These are phyloP conservation scores for Malbranchea zuffiana DNA, from an alignment of 2,329 filamentous ascomycete genomes.

Conservation along the genomic window DNA sequence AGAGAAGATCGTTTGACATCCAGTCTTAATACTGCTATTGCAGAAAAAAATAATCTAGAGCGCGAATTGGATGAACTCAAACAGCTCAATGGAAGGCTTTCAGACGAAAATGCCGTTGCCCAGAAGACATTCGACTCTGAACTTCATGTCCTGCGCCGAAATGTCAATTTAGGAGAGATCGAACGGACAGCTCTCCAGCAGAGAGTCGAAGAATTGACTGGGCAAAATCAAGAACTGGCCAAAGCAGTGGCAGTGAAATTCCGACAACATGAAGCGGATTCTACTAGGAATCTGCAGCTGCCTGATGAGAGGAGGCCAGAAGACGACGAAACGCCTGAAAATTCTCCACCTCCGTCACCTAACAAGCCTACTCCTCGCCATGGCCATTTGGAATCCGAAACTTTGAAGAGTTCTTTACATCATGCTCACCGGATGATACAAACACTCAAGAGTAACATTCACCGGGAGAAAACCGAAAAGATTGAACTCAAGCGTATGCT, in stretches of 20 bases:
- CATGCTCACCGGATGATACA: constrained; percentile 96
- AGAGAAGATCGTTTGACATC: constrained; percentile 73
- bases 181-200: constrained; percentile 69
- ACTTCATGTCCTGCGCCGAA: constrained; percentile 70
- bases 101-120: constrained; percentile 65
- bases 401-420: constrained; percentile 81
- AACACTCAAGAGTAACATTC: constrained; percentile 84
- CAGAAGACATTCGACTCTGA: constrained; percentile 85
- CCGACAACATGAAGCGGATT: constrained; percentile 54
- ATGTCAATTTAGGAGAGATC: constrained; percentile 62
- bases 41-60: constrained; percentile 67
- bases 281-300: constrained; percentile 47
- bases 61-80: constrained; percentile 87
- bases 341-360: constrained; percentile 81
- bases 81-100: constrained; percentile 62
- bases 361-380: constrained; percentile 86
- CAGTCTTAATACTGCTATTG: constrained; percentile 54
- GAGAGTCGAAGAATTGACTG: constrained; percentile 76
- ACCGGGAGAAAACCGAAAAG: constrained; percentile 98
- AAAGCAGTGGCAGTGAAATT: constrained; percentile 68
- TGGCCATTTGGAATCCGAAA: constrained; percentile 87
- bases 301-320: constrained; percentile 54
- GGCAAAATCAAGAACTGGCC: constrained; percentile 84
- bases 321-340: constrained; percentile 68
- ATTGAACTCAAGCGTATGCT: constrained; percentile 89